phyloP scores from a whole-genome alignment of 106 monocot genomes.

The Dioscorea zingiberensis region DNA sequence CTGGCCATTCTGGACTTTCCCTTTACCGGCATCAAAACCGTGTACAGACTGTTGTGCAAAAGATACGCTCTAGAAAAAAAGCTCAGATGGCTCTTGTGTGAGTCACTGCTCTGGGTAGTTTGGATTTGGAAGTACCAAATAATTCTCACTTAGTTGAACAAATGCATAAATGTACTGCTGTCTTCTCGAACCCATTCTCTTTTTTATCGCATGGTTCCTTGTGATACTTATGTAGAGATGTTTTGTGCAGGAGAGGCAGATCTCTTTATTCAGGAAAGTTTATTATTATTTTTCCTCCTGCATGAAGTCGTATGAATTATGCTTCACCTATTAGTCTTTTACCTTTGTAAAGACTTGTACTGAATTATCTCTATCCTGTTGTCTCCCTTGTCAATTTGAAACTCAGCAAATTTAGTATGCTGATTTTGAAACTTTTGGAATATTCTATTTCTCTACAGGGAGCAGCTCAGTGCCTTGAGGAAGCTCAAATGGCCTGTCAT shows the following conservation, averaged over 20 bases:
- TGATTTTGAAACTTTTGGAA: slow-evolving; percentile 38
- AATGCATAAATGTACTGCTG: slow-evolving; percentile 15
- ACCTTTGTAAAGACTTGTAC: too few species aligned
- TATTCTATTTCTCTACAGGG: slow-evolving; percentile 64
- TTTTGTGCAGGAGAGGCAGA: too few species aligned
- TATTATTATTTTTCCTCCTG: too few species aligned
- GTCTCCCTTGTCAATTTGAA: too few species aligned
- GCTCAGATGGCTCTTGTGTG: slow-evolving; percentile 96
- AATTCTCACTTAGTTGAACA: slow-evolving; percentile 12
- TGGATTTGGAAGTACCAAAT: slow-evolving; percentile 7
- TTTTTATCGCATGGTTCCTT: not conserved
- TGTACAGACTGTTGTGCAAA: slow-evolving; percentile 72
- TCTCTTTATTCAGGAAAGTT: too few species aligned
- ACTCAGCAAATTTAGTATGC: not conserved
- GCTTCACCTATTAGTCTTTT: too few species aligned
- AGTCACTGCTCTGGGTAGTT: slow-evolving; percentile 56
- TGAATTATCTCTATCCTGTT: too few species aligned
- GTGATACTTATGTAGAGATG: not conserved
- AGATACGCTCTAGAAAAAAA: slow-evolving; percentile 85
- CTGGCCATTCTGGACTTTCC: slow-evolving; percentile 52
- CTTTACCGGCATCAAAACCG: slow-evolving; percentile 90
- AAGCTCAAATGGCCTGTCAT: slow-evolving; percentile 68
- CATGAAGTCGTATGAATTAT: too few species aligned
- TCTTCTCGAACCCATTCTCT: not conserved
- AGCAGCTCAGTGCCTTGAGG: slow-evolving; percentile 71